A percentile compares a stretch with the other conserved stretches of the same genome.
Conservation (phyloP, 1,284 basidiomycete species). For the Ganoderma leucocontextum region DNA sequence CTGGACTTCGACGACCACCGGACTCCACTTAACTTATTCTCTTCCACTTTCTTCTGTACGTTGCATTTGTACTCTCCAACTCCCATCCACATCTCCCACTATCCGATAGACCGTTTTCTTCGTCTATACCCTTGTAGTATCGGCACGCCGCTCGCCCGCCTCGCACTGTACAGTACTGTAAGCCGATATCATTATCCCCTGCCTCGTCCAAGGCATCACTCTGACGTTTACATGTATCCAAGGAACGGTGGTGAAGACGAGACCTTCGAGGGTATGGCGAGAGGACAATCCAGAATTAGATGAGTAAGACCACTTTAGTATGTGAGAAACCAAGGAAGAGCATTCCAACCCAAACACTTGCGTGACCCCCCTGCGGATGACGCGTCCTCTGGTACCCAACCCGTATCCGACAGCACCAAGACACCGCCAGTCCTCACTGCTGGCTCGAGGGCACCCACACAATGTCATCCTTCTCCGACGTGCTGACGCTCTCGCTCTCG, state of each 20-base stretch:
- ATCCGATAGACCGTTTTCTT: constrained; percentile 22
- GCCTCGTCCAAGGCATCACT: neutral
- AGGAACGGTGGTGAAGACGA: neutral
- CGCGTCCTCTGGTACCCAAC: too few species aligned
- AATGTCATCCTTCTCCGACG: constrained; percentile 43
- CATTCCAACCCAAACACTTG: neutral
- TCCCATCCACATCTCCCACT: constrained; percentile 8
- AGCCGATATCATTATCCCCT: constrained; percentile 22
- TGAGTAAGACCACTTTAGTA: constrained; percentile 8
- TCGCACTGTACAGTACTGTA: constrained; percentile 26
- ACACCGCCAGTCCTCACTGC: constrained; percentile 17
- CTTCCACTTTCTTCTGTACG: constrained; percentile 13
- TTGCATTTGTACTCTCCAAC: constrained; percentile 25
- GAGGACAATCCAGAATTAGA: constrained; percentile 14
- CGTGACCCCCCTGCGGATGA: neutral
- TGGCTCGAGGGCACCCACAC: constrained; percentile 47
- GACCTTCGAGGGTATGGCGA: neutral
- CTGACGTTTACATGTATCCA: neutral
- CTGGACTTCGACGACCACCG: neutral
- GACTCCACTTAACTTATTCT: constrained; percentile 31
- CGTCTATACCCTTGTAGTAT: constrained; percentile 34
- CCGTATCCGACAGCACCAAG: constrained; percentile 1
- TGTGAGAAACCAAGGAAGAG: neutral
- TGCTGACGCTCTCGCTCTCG: constrained; percentile 45
- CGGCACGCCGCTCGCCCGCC: constrained; percentile 5